Evolutionary conservation across 805 yeast genomes (phyloP), one percentile per base, ranked within the genome.

Genomic region (Starmerella potacharoeniae): DNA sequence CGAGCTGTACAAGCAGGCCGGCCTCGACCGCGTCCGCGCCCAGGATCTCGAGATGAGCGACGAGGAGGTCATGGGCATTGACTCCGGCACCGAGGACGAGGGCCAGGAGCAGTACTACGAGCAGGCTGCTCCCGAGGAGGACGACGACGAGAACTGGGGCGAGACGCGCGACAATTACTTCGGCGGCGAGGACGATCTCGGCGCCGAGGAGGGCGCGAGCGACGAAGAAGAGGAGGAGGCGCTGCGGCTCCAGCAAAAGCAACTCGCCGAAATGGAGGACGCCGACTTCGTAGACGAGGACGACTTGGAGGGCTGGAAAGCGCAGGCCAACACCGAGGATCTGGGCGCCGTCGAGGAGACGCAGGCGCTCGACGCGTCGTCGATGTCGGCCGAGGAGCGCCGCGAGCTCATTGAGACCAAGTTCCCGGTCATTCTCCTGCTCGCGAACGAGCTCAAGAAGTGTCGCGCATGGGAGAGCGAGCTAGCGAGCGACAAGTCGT

Each of bases 191-290:
- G 75, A 66, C 33, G 72, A 66, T 45, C 79, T 76, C 16, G 76
- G 71, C 61, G 86, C 76, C 68, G 95, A 86, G 60, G 91, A 83
- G 35, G 95, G 81, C 53, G 82, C 81, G 35, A 85, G 87, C 5
- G 82, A 80, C 58, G 82, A 79, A 58, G 82, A 89, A 70, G 93
- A 91, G 55, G 82, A 80, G 62, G 97, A 93, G 70, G 97, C 97
- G 0, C 65, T 86, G 49, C 81, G 88, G 65, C 81, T 87, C 61
- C 97, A 90, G 70, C 85, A 84, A 72, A 77, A 79, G 61, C 89
- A 89, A 67, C 70, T 87, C 56, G 80, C 80, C 60, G 95, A 84
- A 46, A 73, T 90, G 62, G 79, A 79, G 50, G 82, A 86, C 78
- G 83, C 73, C 34, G 90, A 83, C 67, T 83, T 77, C 65, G 70